A percentile compares a stretch with the other conserved stretches of the same genome.
Evolutionary conservation across 2,329 filamentous ascomycete species (phyloP).

Genomic region (Alternaria arborescens): DNA sequence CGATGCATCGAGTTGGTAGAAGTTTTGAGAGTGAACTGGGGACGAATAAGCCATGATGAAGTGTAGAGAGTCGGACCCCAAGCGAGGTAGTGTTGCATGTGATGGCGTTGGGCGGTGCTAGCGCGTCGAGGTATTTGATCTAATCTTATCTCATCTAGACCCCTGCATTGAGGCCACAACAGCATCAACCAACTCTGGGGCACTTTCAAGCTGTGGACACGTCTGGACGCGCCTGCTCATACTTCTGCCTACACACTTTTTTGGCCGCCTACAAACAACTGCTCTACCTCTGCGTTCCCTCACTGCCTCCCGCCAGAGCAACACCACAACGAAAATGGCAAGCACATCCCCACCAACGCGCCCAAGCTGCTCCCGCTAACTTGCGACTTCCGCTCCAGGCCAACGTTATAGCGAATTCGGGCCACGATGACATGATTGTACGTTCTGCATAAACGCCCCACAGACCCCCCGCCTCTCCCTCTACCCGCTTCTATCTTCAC

Average conservation of each 20-base stretch:
- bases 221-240: slow-evolving; percentile 21
- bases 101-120: slow-evolving; percentile 3
- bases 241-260: slow-evolving; percentile 21
- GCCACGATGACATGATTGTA: slow-evolving; percentile 99
- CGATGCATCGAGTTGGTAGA: slow-evolving; percentile 54
- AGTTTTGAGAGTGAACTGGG: slow-evolving; percentile 49
- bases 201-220: slow-evolving; percentile 37
- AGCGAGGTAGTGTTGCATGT: slow-evolving; percentile 9
- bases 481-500: background rate
- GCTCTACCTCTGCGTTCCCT: background rate
- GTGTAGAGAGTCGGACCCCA: background rate
- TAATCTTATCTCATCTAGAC: slow-evolving; percentile 46
- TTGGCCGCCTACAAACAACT: slow-evolving; percentile 5
- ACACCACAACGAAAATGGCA: slow-evolving; percentile 38
- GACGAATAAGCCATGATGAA: slow-evolving; percentile 50
- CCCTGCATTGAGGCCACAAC: slow-evolving; percentile 47
- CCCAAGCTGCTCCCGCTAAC: slow-evolving; percentile 43
- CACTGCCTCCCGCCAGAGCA: slow-evolving; percentile 2
- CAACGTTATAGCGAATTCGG: slow-evolving; percentile 83
- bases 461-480: no score
- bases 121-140: slow-evolving; percentile 26
- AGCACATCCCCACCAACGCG: slow-evolving; percentile 18
- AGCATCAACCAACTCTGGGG: slow-evolving; percentile 20
- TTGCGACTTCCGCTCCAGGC: slow-evolving; percentile 58
- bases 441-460: slow-evolving; percentile 51